Evolutionary conservation across 371 early-diverging fungal genomes (phyloP).

Genomic region (Modicella reniformis): DNA sequence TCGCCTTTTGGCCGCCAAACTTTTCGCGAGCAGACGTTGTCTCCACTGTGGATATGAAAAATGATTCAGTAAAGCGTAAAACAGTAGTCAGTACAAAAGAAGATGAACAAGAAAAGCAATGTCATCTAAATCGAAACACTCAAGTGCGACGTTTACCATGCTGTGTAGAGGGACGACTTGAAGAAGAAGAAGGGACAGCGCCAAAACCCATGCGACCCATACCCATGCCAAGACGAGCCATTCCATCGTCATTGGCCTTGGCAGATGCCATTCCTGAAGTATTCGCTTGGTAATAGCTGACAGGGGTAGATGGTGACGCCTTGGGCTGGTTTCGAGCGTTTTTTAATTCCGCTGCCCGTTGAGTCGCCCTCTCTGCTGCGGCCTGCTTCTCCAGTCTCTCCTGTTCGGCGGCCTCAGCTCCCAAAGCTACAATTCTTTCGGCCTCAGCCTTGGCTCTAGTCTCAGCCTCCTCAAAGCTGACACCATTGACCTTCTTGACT

Average conservation of each 20-base stretch:
- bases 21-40: conserved; percentile 64
- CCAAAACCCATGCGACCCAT: conserved; percentile 83
- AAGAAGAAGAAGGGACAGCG: conserved; percentile 44
- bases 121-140: too few species aligned
- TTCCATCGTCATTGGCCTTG: conserved; percentile 56
- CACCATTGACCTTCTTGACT: conserved; percentile 80
- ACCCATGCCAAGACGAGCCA: conserved; percentile 85
- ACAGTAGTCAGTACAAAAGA: too few species aligned
- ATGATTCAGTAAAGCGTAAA: too few species aligned
- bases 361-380: conserved; percentile 45
- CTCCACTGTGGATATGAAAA: conserved; percentile 42
- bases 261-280: conserved; percentile 34
- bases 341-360: conserved; percentile 39
- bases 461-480: conserved; percentile 93
- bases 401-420: conserved; percentile 77
- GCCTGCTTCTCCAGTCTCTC: conserved; percentile 50
- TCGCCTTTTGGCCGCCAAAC: conserved; percentile 83
- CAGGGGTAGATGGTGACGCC: conserved; percentile 30
- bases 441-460: conserved; percentile 88
- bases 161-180: conserved; percentile 27
- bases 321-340: conserved; percentile 30
- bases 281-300: conserved; percentile 49
- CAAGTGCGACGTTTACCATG: too few species aligned
- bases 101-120: not conserved
- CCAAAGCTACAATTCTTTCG: conserved; percentile 76